Conservation (phyloP, 306 rosid genomes). For the Arachis stenosperma region DNA sequence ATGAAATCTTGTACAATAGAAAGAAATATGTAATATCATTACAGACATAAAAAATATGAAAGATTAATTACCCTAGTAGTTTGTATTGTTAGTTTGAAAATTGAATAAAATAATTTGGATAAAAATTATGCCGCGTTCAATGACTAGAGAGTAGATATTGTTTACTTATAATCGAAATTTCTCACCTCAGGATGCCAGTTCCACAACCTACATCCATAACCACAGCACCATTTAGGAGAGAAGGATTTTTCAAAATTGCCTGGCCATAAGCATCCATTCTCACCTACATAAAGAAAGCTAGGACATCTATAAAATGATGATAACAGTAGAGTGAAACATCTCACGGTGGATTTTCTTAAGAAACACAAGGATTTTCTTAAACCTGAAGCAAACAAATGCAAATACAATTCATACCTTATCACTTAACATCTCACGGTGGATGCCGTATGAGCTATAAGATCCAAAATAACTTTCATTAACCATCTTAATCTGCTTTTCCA, state of each 20-base stretch:
- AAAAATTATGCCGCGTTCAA: no score
- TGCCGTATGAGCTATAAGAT: constrained; percentile 88
- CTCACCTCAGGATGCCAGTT: constrained; percentile 92
- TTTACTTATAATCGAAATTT: neutral
- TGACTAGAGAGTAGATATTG: neutral
- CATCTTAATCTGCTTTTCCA: constrained; percentile 63
- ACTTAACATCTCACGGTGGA: constrained; percentile 93
- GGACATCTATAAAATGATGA: constrained; percentile 10
- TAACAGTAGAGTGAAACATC: constrained; percentile 9
- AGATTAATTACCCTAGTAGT: neutral
- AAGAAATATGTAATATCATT: neutral
- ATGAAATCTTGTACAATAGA: neutral
- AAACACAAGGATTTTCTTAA: constrained; percentile 21
- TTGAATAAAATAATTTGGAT: constrained; percentile 1
- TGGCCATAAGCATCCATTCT: constrained; percentile 92
- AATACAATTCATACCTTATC: constrained; percentile 67
- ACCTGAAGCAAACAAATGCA: constrained; percentile 28
- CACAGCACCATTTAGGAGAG: constrained; percentile 70
- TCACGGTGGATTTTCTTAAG: constrained; percentile 4
- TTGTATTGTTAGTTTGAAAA: neutral
- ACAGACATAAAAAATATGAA: neutral
- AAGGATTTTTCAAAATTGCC: constrained; percentile 80
- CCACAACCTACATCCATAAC: constrained; percentile 98
- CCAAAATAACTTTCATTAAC: constrained; percentile 85
- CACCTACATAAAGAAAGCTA: constrained; percentile 54